A percentile compares a stretch with the other conserved stretches of the same genome.
Conservation (phyloP, 225 moss, liverwort and hornwort species). For the Anthoceros angustus region DNA sequence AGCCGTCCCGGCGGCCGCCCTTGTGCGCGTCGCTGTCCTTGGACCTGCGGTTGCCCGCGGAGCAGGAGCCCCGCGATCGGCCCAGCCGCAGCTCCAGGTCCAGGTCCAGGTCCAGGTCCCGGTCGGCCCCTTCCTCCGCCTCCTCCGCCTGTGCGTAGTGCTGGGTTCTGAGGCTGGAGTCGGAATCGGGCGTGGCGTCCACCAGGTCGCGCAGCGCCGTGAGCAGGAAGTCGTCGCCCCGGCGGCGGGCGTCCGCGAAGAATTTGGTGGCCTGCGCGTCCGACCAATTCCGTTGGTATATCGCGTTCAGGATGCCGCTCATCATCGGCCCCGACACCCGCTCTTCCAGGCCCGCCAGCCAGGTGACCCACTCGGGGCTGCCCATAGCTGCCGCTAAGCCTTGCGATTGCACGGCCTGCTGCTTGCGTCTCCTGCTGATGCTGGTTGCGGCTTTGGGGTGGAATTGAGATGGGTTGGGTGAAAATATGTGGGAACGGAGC, state of each 20-base stretch:
- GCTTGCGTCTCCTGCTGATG: too few relatives aligned
- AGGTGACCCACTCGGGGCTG: not conserved
- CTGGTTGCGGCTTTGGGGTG: too few relatives aligned
- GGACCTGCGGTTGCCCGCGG: not conserved
- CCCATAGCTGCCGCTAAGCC: too few relatives aligned
- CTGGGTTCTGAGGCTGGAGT: not conserved
- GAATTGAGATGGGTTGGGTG: too few relatives aligned
- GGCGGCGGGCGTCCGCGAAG: not conserved
- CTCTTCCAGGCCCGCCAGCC: not conserved
- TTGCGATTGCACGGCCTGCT: too few relatives aligned
- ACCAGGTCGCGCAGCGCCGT: not conserved
- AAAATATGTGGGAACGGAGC: too few relatives aligned
- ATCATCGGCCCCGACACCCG: not conserved
- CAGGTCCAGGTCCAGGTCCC: not conserved
- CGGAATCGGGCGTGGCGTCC: not conserved
- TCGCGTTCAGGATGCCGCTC: not conserved
- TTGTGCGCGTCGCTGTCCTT: not conserved
- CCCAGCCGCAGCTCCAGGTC: conserved; percentile 2
- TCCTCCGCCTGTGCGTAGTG: not conserved
- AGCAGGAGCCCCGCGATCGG: not conserved
- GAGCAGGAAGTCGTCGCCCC: conserved; percentile 1
- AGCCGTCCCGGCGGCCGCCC: not conserved
- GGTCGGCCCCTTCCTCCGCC: not conserved
- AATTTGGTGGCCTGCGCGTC: not conserved
- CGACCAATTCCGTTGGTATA: not conserved